Percentiles rank a stretch among this genome's conserved stretches.
Evolutionary conservation across 2,329 filamentous ascomycete species (phyloP).

Genomic region (Ceratocystis lukuohia): DNA sequence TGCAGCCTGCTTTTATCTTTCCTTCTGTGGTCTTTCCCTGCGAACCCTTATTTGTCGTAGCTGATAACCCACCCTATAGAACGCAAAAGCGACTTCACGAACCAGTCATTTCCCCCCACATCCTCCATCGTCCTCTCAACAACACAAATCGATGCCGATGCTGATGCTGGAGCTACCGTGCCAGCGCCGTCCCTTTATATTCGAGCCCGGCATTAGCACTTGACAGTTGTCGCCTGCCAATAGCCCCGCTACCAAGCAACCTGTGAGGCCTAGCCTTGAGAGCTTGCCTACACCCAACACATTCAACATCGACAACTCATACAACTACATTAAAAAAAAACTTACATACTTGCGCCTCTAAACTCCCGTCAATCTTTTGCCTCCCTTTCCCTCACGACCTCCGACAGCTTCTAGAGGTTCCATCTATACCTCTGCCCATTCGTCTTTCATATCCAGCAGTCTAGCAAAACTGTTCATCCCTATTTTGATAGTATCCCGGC

Average conservation of each 20-base stretch:
- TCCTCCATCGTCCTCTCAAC: neutral
- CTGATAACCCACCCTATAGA: neutral
- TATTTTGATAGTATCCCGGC: neutral
- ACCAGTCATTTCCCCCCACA: neutral
- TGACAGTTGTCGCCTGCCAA: conserved; percentile 11
- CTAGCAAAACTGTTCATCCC: too few species aligned
- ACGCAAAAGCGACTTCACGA: neutral
- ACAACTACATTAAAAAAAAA: neutral
- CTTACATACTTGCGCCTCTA: neutral
- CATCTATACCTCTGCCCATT: too few species aligned
- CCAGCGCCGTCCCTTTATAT: conserved; percentile 17
- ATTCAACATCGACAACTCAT: neutral
- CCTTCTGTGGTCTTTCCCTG: neutral
- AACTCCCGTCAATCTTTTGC: neutral
- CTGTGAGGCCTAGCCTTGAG: neutral
- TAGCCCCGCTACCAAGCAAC: neutral
- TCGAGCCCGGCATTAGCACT: conserved; percentile 18
- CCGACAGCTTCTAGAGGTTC: too few species aligned
- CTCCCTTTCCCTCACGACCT: neutral
- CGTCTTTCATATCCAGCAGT: too few species aligned
- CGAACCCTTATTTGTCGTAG: neutral
- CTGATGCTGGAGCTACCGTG: conserved; percentile 17
- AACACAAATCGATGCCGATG: conserved; percentile 11
- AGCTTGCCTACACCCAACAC: neutral
- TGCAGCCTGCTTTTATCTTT: neutral